Conservation (phyloP, 1,284 basidiomycete species). For the Cryptococcus sp. region DNA sequence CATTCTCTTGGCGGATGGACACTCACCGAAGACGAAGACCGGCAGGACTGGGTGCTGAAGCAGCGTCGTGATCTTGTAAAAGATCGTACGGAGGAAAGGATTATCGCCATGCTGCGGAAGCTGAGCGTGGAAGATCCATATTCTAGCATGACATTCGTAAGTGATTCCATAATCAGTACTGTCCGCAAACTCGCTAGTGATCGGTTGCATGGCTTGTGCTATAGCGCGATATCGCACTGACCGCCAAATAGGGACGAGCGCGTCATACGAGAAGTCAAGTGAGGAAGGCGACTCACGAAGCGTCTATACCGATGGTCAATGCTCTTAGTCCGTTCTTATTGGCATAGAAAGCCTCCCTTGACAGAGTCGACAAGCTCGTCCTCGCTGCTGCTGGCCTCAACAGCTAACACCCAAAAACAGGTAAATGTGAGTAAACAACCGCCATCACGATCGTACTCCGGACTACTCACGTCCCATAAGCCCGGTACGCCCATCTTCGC, state of each 20-base stretch:
- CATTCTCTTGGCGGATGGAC: background rate
- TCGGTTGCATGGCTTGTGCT: no score
- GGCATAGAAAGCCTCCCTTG: conserved; percentile 43
- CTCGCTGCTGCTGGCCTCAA: conserved; percentile 44
- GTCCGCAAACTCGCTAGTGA: no score
- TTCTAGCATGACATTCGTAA: conserved; percentile 26
- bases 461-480: conserved; percentile 53
- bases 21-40: conserved; percentile 79
- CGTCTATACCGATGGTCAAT: conserved; percentile 54
- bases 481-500: conserved; percentile 52
- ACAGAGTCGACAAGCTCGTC: conserved; percentile 37
- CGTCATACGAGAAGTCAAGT: conserved; percentile 9
- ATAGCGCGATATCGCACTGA: no score
- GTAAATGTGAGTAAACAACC: conserved; percentile 8
- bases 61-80: conserved; percentile 64
- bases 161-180: background rate
- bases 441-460: background rate
- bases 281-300: conserved; percentile 38
- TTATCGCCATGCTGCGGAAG: conserved; percentile 53
- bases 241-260: no score
- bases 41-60: conserved; percentile 77
- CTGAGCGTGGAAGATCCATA: conserved; percentile 57
- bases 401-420: conserved; percentile 29
- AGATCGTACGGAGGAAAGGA: conserved; percentile 57
- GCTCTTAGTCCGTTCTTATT: conserved; percentile 47